Conservation (phyloP, 768 basidiomycete species). For the Trametes cubensis region DNA sequence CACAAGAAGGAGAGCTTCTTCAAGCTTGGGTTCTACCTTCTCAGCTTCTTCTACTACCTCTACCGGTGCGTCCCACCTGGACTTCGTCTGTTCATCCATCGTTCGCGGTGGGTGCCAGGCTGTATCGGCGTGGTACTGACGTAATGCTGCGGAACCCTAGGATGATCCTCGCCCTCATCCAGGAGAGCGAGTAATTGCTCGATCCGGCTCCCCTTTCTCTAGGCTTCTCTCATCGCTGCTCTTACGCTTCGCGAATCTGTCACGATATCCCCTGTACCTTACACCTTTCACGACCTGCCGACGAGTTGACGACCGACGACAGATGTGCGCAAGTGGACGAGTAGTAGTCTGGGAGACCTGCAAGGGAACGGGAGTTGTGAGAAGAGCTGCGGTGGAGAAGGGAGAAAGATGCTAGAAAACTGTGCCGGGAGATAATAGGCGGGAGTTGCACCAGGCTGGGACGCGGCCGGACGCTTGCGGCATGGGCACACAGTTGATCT, state of each 20-base stretch:
- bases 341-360: neutral
- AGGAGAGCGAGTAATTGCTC: conserved; percentile 41
- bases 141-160: conserved; percentile 30
- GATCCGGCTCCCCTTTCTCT: neutral
- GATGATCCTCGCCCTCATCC: conserved; percentile 58
- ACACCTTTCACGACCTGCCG: conserved; percentile 9
- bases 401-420: neutral
- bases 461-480: conserved; percentile 7
- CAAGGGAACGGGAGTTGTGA: neutral
- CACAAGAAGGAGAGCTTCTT: conserved; percentile 98
- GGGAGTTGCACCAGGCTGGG: neutral
- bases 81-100: too few species aligned
- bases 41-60: conserved; percentile 91
- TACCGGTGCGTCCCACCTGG: conserved; percentile 63
- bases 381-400: neutral
- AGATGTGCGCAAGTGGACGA: neutral
- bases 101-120: too few species aligned
- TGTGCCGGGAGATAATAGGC: neutral
- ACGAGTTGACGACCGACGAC: conserved; percentile 10
- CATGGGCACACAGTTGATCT: conserved; percentile 3
- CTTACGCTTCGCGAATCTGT: neutral
- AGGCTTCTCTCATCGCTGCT: neutral
- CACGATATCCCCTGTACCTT: neutral
- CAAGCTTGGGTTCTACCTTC: conserved; percentile 91
- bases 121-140: neutral